Evolutionary conservation across 257 asterid genomes (phyloP).

Genomic region (Solanum lignicaule): DNA sequence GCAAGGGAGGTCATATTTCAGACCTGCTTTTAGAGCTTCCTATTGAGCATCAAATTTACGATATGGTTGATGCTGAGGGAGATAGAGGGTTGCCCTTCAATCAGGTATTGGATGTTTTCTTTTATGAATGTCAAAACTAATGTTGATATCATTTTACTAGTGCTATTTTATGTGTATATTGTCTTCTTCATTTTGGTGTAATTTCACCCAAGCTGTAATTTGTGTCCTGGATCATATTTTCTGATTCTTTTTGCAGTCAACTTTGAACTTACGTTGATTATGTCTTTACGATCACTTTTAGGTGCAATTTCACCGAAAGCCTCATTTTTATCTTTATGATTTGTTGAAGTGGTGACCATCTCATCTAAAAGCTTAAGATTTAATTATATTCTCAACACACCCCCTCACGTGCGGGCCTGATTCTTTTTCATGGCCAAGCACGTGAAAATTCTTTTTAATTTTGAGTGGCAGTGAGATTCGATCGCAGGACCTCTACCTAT

Average conservation of each 20-base stretch:
- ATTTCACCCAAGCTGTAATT: background rate
- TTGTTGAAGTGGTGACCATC: background rate
- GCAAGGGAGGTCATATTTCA: slow-evolving; percentile 59
- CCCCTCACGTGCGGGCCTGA: background rate
- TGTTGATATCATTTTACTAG: background rate
- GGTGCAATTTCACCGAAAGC: background rate
- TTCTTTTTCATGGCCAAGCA: background rate
- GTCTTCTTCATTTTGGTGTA: background rate
- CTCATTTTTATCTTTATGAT: background rate
- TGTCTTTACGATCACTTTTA: background rate
- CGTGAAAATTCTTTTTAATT: background rate
- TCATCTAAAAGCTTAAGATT: background rate
- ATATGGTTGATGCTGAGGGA: slow-evolving; percentile 80
- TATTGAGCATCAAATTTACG: slow-evolving; percentile 72
- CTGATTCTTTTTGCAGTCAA: background rate
- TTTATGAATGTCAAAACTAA: background rate
- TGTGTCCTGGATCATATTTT: background rate
- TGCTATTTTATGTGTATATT: background rate
- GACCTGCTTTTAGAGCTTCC: slow-evolving; percentile 88
- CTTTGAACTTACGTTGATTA: background rate
- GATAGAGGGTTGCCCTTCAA: slow-evolving; percentile 58
- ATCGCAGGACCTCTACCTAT: background rate
- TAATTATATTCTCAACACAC: background rate
- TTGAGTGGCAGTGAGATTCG: background rate
- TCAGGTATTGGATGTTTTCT: slow-evolving; percentile 43